Conservation (phyloP, 148 eudicot genomes). For the Cornus kousa region DNA sequence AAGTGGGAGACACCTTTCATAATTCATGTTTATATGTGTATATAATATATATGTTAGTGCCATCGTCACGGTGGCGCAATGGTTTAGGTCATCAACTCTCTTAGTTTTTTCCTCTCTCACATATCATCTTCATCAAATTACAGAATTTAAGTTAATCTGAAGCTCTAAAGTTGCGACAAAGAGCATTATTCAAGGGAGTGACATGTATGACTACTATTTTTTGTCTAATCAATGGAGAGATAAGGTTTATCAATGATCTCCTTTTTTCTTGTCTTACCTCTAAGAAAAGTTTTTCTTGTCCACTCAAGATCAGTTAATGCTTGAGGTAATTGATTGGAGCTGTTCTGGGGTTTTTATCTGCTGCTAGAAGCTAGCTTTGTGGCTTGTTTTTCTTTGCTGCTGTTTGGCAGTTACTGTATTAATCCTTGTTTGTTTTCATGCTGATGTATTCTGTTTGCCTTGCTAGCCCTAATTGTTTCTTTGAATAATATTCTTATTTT, state of each 20-base stretch:
- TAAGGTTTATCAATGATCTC: background rate
- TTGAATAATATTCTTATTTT: no score
- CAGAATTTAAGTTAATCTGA: background rate
- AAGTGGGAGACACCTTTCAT: background rate
- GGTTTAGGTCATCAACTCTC: background rate
- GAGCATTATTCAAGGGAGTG: background rate
- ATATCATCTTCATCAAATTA: background rate
- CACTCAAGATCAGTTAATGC: background rate
- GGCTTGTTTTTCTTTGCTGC: no score
- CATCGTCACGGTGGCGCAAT: background rate
- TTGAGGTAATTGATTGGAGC: no score
- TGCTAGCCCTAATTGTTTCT: no score
- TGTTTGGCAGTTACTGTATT: no score
- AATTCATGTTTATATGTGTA: background rate
- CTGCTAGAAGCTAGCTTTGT: no score
- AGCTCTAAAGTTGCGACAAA: background rate
- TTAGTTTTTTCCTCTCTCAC: background rate
- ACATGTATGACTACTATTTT: background rate
- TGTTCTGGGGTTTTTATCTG: no score
- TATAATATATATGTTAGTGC: background rate
- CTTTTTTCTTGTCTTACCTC: background rate
- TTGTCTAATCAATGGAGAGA: background rate
- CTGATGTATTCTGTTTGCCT: no score
- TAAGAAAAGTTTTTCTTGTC: background rate
- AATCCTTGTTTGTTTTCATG: no score